Conservation (phyloP, 2,329 filamentous ascomycete genomes). For the Apiospora malaysiana region DNA sequence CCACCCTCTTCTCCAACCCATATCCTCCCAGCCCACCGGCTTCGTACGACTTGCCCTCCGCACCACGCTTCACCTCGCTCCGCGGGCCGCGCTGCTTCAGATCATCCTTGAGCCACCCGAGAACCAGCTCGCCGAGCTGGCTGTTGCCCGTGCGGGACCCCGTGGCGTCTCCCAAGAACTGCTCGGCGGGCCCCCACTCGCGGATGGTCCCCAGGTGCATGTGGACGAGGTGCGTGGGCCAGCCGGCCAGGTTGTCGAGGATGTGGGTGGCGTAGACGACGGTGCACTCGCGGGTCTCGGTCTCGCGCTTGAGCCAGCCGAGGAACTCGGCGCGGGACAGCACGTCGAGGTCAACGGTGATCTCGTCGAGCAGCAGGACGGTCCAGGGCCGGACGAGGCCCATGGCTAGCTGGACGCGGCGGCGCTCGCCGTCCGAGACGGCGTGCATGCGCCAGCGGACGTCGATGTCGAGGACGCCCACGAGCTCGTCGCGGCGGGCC, state of each 20-base stretch:
- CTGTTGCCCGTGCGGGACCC: conserved; percentile 70
- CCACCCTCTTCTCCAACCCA: conserved; percentile 56
- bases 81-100: conserved; percentile 79
- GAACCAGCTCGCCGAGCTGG: conserved; percentile 82
- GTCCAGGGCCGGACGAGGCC: conserved; percentile 90
- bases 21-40: conserved; percentile 61
- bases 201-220: conserved; percentile 91
- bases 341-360: conserved; percentile 95
- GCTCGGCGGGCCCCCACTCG: conserved; percentile 79
- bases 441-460: conserved; percentile 89
- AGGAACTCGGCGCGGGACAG: conserved; percentile 86
- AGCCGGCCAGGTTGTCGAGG: conserved; percentile 89
- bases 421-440: conserved; percentile 89
- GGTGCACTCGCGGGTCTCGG: conserved; percentile 79
- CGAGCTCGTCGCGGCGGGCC: conserved; percentile 82
- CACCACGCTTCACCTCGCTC: conserved; percentile 58
- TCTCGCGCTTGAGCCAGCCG: conserved; percentile 84
- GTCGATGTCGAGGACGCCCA: conserved; percentile 90
- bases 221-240: conserved; percentile 95
- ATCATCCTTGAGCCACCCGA: conserved; percentile 86
- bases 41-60: conserved; percentile 69
- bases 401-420: conserved; percentile 95
- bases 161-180: conserved; percentile 64
- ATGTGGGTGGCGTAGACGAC: conserved; percentile 99
- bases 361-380: conserved; percentile 90